Evolutionary conservation across 2,329 filamentous ascomycete species (phyloP).

Genomic region (Ophiostoma sp.): DNA sequence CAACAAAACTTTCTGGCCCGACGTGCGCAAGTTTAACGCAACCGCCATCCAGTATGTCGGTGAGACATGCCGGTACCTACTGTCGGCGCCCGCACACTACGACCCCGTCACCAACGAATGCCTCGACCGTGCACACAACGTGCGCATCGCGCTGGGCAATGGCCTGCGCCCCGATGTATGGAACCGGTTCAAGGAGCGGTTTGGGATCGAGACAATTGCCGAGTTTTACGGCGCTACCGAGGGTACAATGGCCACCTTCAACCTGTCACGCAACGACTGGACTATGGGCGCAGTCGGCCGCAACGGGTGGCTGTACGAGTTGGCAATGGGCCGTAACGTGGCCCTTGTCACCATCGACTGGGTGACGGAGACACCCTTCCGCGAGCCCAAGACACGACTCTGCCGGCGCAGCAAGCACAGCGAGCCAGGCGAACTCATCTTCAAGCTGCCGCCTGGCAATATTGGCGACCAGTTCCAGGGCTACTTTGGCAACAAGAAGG

Average conservation of each 20-base stretch:
- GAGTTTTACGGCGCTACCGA: conserved; percentile 82
- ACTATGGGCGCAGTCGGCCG: conserved; percentile 73
- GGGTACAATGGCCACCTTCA: conserved; percentile 64
- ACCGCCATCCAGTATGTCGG: conserved; percentile 84
- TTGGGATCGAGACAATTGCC: conserved; percentile 64
- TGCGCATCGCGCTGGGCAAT: conserved; percentile 77
- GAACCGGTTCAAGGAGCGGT: conserved; percentile 76
- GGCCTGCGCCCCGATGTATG: conserved; percentile 81
- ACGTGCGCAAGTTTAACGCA: conserved; percentile 63
- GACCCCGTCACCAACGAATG: conserved; percentile 61
- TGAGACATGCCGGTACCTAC: conserved; percentile 77
- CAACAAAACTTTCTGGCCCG: conserved; percentile 68
- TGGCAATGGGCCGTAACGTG: conserved; percentile 47
- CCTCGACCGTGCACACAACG: conserved; percentile 65
- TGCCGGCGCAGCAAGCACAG: conserved; percentile 56
- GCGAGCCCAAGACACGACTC: conserved; percentile 64
- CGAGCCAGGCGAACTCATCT: conserved; percentile 70
- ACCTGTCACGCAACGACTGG: conserved; percentile 67
- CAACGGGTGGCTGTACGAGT: conserved; percentile 56
- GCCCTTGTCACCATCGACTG: conserved; percentile 66
- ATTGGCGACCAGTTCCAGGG: conserved; percentile 65
- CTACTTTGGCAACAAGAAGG: conserved; percentile 69
- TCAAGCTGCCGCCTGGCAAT: conserved; percentile 61
- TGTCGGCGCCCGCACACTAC: conserved; percentile 58
- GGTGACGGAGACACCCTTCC: conserved; percentile 61